These are phyloP conservation scores for Selenicereus undatus DNA, from an alignment of 148 eudicot species.

Conservation along the genomic window DNA sequence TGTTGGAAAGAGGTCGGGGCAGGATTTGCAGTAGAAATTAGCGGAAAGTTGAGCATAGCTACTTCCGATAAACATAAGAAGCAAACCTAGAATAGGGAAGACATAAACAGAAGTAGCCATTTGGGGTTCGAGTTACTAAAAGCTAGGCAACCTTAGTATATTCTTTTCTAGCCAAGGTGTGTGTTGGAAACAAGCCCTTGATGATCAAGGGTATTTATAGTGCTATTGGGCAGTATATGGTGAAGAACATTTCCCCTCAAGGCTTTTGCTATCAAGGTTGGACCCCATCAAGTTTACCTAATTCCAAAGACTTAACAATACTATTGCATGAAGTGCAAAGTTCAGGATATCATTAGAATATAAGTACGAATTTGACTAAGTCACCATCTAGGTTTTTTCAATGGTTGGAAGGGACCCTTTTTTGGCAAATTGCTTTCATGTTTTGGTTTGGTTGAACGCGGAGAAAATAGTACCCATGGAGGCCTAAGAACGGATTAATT, in stretches of 20 bases:
- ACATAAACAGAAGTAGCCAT: background rate
- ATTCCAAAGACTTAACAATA: background rate
- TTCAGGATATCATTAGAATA: background rate
- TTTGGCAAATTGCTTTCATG: background rate
- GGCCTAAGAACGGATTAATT: background rate
- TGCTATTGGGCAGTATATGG: background rate
- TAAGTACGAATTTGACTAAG: background rate
- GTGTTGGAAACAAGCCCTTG: background rate
- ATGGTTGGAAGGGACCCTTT: background rate
- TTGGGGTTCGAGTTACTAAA: background rate
- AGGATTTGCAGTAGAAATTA: background rate
- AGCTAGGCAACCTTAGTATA: background rate
- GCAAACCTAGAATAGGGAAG: background rate
- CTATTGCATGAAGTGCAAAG: background rate
- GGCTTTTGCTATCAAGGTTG: background rate
- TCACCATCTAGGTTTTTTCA: background rate
- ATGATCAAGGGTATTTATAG: background rate
- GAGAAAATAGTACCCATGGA: background rate
- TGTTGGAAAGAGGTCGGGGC: slow-evolving; percentile 6
- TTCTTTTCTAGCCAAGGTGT: background rate
- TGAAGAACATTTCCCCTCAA: background rate
- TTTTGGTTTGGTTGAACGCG: background rate
- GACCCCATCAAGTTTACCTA: slow-evolving; percentile 3
- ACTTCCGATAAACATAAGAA: background rate
- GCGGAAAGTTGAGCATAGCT: slow-evolving; percentile 1